Percentiles rank a stretch among this genome's conserved stretches.
phyloP scores from a whole-genome alignment of 495 filamentous ascomycete species.

The Penicillium lagena region DNA sequence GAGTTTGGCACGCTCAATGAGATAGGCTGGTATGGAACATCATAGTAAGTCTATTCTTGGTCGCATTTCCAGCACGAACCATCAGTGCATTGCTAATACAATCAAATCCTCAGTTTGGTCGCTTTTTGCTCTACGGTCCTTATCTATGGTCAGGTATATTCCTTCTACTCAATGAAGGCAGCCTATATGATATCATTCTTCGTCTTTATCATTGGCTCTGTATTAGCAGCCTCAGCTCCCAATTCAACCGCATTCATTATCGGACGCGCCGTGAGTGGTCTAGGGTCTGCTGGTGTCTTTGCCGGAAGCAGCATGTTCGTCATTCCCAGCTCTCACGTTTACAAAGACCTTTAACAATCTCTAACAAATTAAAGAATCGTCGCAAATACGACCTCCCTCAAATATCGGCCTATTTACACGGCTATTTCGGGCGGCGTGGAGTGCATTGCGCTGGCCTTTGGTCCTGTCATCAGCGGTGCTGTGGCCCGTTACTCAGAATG shows the following conservation, averaged over 20 bases:
- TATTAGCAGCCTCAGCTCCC: slow-evolving; percentile 2
- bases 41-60: slow-evolving; percentile 4
- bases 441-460: slow-evolving; percentile 7
- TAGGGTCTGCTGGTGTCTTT: slow-evolving; percentile 5
- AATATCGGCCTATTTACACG: not conserved
- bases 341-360: not conserved
- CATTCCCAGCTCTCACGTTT: not conserved
- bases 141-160: slow-evolving; percentile 5
- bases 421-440: slow-evolving; percentile 4
- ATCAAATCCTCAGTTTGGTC: slow-evolving; percentile 1
- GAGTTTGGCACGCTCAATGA: slow-evolving; percentile 5
- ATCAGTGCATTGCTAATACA: not conserved
- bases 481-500: not conserved
- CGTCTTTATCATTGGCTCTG: slow-evolving; percentile 5
- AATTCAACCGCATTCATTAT: slow-evolving; percentile 7
- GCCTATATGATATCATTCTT: slow-evolving; percentile 4
- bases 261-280: slow-evolving; percentile 10
- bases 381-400: slow-evolving; percentile 1
- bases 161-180: slow-evolving; percentile 7
- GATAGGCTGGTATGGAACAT: slow-evolving; percentile 6
- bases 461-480: slow-evolving; percentile 3
- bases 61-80: too few species aligned
- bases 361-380: slow-evolving; percentile 1
- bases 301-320: slow-evolving; percentile 7
- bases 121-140: slow-evolving; percentile 2